Evolutionary conservation across 768 basidiomycete species (phyloP).

Genomic region (Trametes elegans): DNA sequence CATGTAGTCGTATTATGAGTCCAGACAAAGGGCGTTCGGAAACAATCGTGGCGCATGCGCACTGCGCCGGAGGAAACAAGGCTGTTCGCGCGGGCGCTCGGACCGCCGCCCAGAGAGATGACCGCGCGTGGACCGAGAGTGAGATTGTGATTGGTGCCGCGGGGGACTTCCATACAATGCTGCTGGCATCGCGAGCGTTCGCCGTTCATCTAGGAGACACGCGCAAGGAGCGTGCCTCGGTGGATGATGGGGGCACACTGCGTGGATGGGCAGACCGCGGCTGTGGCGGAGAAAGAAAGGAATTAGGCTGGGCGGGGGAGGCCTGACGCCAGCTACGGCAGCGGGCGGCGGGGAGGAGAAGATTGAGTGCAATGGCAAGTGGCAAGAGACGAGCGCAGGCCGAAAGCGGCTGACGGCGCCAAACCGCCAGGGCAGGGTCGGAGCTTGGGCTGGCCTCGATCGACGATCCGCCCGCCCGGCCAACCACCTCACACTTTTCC

Average conservation of each 20-base stretch:
- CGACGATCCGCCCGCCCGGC: slow-evolving; percentile 12
- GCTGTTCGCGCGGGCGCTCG: slow-evolving; percentile 6
- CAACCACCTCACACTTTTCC: slow-evolving; percentile 9
- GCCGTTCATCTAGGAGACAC: slow-evolving; percentile 7
- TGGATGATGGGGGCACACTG: not conserved
- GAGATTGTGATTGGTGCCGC: not conserved
- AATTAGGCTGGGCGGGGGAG: not conserved
- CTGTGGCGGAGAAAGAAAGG: not conserved
- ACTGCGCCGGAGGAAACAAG: not conserved
- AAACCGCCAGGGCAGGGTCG: slow-evolving; percentile 16
- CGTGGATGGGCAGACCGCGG: not conserved
- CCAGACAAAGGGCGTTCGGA: not conserved
- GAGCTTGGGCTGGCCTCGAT: slow-evolving; percentile 15
- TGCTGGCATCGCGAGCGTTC: slow-evolving; percentile 1
- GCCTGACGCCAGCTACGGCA: too few species aligned
- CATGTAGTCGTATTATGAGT: not conserved
- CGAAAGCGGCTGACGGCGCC: slow-evolving; percentile 21
- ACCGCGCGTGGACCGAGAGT: not conserved
- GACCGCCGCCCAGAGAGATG: slow-evolving; percentile 1
- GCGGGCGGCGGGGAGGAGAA: not conserved
- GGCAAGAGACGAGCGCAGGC: slow-evolving; percentile 16
- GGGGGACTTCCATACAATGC: slow-evolving; percentile 1
- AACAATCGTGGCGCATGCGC: not conserved
- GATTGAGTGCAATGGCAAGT: not conserved
- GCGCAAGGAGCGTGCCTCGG: slow-evolving; percentile 4